Percentiles rank a stretch among this genome's conserved stretches.
Evolutionary conservation across 1,284 basidiomycete genomes (phyloP).

Genomic region (Cryptococcus sp.): DNA sequence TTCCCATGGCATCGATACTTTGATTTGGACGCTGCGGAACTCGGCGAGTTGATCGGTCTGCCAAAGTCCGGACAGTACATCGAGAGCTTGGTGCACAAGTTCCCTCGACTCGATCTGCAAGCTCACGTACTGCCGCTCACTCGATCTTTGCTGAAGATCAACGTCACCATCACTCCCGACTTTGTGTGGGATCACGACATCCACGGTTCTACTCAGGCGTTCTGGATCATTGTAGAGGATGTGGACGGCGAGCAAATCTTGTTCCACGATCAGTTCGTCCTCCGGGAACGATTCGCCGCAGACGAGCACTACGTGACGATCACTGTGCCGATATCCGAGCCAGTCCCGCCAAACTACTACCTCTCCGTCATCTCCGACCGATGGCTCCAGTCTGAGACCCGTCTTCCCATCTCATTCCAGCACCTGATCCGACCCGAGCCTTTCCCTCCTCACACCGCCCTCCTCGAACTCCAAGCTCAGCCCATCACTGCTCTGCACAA

Average conservation of each 20-base stretch:
- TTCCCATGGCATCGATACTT: conserved; percentile 98
- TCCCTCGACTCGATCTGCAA: conserved; percentile 91
- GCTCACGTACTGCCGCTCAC: conserved; percentile 95
- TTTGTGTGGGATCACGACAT: conserved; percentile 97
- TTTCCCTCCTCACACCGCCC: conserved; percentile 88
- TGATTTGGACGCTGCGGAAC: conserved; percentile 81
- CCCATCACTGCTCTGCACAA: conserved; percentile 90
- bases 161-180: conserved; percentile 88
- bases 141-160: conserved; percentile 80
- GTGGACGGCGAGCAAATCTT: conserved; percentile 95
- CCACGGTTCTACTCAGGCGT: conserved; percentile 83
- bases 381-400: conserved; percentile 93
- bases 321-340: conserved; percentile 94
- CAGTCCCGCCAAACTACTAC: conserved; percentile 96
- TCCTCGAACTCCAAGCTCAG: conserved; percentile 89
- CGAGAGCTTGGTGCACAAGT: conserved; percentile 92
- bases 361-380: conserved; percentile 92
- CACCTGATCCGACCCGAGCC: conserved; percentile 96
- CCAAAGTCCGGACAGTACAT: conserved; percentile 89
- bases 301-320: conserved; percentile 93
- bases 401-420: conserved; percentile 95
- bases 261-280: conserved; percentile 89
- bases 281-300: conserved; percentile 86
- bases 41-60: conserved; percentile 91
- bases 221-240: conserved; percentile 93